phyloP scores from a whole-genome alignment of 2,329 filamentous ascomycete species.

The Paramyrothecium sp. region DNA sequence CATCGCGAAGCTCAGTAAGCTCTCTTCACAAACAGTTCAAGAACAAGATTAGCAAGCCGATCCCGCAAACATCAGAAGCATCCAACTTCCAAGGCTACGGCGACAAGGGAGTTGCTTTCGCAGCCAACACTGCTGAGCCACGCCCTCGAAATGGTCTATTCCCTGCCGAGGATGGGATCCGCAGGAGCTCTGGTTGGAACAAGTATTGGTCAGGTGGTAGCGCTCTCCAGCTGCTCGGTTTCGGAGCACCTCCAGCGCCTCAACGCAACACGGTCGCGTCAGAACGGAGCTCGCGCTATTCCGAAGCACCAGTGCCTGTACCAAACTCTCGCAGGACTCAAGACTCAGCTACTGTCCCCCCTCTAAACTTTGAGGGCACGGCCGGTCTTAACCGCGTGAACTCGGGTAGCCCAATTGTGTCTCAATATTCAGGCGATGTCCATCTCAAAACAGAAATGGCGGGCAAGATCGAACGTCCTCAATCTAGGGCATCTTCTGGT shows the following conservation, averaged over 20 bases:
- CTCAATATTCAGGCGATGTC: conserved; percentile 52
- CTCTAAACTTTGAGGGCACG: conserved; percentile 63
- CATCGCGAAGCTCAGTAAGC: conserved; percentile 44
- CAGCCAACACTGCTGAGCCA: conserved; percentile 29
- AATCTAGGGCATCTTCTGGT: conserved; percentile 49
- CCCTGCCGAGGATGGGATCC: conserved; percentile 40
- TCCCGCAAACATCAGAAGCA: conserved; percentile 41
- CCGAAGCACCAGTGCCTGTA: conserved; percentile 24
- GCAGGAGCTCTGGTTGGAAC: conserved; percentile 73
- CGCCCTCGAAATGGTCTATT: conserved; percentile 30
- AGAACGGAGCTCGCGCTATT: conserved; percentile 57
- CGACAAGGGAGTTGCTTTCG: conserved; percentile 39
- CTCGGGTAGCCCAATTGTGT: conserved; percentile 68
- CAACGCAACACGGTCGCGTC: conserved; percentile 52
- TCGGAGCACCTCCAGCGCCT: conserved; percentile 37
- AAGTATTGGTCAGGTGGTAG: conserved; percentile 75
- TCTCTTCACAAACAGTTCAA: conserved; percentile 64
- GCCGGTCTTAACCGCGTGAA: conserved; percentile 64
- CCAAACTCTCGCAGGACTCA: conserved; percentile 50
- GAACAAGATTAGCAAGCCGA: conserved; percentile 60
- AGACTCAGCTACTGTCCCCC: conserved; percentile 69
- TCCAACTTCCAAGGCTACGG: conserved; percentile 35
- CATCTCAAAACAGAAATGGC: conserved; percentile 56
- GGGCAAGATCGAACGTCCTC: conserved; percentile 58
- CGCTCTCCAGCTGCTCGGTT: conserved; percentile 63